Percentiles rank a stretch among this genome's conserved stretches.
Conservation (phyloP, 345 rosid genomes). For the Aquilaria sinensis region DNA sequence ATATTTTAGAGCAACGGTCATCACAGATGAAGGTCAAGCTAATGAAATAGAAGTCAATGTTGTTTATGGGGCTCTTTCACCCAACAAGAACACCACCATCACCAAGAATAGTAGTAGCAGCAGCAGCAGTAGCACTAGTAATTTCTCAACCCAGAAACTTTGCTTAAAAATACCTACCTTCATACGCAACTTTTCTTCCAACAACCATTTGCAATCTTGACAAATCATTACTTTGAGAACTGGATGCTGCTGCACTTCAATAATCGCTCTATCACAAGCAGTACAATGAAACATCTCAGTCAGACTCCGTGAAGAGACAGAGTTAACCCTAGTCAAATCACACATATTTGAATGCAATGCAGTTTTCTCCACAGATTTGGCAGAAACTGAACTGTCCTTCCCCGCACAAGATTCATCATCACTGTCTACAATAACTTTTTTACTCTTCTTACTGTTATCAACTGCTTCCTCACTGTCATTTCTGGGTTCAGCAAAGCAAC, state of each 20-base stretch:
- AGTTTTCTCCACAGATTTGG: conserved; percentile 27
- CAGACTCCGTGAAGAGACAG: conserved; percentile 22
- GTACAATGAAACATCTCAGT: conserved; percentile 58
- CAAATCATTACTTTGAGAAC: conserved; percentile 80
- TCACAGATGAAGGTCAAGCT: neutral
- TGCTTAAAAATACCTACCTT: conserved; percentile 46
- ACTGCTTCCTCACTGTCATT: conserved; percentile 33
- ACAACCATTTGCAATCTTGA: conserved; percentile 64
- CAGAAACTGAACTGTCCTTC: conserved; percentile 20
- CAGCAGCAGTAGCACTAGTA: no score
- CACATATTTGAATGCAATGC: conserved; percentile 17
- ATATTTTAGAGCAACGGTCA: no score
- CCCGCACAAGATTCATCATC: conserved; percentile 32
- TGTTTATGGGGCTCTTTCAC: no score
- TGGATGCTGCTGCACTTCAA: conserved; percentile 76
- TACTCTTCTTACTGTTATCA: conserved; percentile 36
- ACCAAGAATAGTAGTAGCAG: no score
- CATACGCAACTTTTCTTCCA: conserved; percentile 52
- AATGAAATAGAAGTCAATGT: neutral
- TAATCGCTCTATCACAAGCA: conserved; percentile 58
- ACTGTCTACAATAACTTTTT: conserved; percentile 27
- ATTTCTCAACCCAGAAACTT: no score
- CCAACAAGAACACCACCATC: no score
- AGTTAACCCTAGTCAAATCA: conserved; percentile 15
- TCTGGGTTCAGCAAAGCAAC: conserved; percentile 23